Percentiles rank a stretch among this genome's conserved stretches.
Conservation (phyloP, 306 rosid species). For the Oemleria cerasiformis region DNA sequence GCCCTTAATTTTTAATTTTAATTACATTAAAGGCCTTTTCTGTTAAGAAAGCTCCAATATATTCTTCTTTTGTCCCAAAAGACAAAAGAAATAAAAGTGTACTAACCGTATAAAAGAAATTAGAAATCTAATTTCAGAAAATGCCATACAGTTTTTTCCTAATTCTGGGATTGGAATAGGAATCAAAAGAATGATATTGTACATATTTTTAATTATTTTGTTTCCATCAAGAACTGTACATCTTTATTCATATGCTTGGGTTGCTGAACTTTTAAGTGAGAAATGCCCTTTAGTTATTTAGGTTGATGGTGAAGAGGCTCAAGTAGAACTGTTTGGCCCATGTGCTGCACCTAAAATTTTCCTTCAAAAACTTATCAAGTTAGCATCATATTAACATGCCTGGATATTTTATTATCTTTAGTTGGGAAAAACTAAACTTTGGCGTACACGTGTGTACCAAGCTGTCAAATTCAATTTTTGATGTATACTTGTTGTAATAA, state of each 20-base stretch:
- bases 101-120: neutral
- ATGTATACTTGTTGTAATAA: neutral
- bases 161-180: neutral
- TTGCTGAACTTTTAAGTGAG: neutral
- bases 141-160: neutral
- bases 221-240: neutral
- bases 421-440: neutral
- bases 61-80: neutral
- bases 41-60: neutral
- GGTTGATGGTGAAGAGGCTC: neutral
- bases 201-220: neutral
- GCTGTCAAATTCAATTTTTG: neutral
- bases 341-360: neutral
- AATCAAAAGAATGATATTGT: neutral
- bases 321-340: neutral
- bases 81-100: neutral
- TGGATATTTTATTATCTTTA: neutral
- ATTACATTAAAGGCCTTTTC: neutral
- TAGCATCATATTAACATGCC: neutral
- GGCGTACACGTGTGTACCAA: neutral
- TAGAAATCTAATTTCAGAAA: neutral
- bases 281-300: neutral
- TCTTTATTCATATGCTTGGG: neutral
- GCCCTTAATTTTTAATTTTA: neutral
- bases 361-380: neutral